Evolutionary conservation across 2,329 filamentous ascomycete genomes (phyloP).

Genomic region (Sporothrix protearum): DNA sequence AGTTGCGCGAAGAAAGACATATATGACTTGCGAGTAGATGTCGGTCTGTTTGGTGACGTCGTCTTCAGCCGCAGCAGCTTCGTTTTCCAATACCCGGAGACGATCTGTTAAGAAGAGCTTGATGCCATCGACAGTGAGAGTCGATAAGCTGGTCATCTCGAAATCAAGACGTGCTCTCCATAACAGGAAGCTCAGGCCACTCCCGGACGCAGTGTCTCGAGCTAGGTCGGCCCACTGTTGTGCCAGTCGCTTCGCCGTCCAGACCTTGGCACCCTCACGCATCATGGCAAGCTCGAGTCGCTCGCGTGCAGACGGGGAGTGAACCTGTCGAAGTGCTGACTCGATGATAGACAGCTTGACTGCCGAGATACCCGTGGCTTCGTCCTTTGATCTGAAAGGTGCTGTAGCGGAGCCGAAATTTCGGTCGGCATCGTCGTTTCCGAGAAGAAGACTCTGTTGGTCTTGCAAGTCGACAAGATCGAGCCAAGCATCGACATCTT

Average conservation of each 20-base stretch:
- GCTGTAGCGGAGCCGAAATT: slow-evolving; percentile 28
- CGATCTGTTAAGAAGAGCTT: slow-evolving; percentile 58
- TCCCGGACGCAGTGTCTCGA: slow-evolving; percentile 38
- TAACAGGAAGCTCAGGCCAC: slow-evolving; percentile 57
- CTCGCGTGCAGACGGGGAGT: slow-evolving; percentile 48
- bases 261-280: slow-evolving; percentile 68
- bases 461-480: slow-evolving; percentile 77
- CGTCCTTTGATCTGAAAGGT: slow-evolving; percentile 53
- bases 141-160: slow-evolving; percentile 63
- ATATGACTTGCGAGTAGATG: slow-evolving; percentile 49
- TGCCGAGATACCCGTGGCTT: slow-evolving; percentile 67
- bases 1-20: slow-evolving; percentile 72
- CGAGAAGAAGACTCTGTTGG: slow-evolving; percentile 44
- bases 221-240: slow-evolving; percentile 57
- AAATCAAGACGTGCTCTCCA: slow-evolving; percentile 74
- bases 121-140: slow-evolving; percentile 65
- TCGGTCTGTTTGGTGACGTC: slow-evolving; percentile 10
- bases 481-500: slow-evolving; percentile 70
- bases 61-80: slow-evolving; percentile 15
- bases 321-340: slow-evolving; percentile 63
- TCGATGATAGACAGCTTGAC: slow-evolving; percentile 78
- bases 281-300: slow-evolving; percentile 65
- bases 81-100: slow-evolving; percentile 40
- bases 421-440: slow-evolving; percentile 37
- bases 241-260: slow-evolving; percentile 60